Percentiles rank a stretch among this genome's conserved stretches.
These are phyloP conservation scores for Globisporangium solare DNA, from an alignment of 352 stramenopile genomes.

Conservation along the genomic window DNA sequence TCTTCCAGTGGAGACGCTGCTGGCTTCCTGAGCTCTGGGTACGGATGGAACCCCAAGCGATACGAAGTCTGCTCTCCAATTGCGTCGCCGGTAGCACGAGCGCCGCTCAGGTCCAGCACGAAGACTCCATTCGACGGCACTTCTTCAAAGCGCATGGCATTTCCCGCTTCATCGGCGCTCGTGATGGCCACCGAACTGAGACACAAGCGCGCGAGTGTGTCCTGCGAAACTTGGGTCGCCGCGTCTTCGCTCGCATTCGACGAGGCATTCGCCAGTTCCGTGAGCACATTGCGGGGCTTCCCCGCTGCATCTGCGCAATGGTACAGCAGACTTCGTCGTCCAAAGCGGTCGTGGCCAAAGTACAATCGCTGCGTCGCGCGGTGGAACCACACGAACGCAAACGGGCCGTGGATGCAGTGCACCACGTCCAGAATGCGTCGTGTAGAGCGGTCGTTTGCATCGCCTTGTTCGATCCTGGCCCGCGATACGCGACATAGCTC, in stretches of 20 bases:
- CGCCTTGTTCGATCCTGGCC: too few relatives aligned
- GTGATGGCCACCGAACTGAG: constrained; percentile 46
- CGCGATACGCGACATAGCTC: constrained; percentile 23
- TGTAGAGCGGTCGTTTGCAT: neutral
- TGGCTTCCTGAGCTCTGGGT: constrained; percentile 17
- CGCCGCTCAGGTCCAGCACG: constrained; percentile 42
- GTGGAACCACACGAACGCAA: constrained; percentile 83
- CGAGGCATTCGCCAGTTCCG: constrained; percentile 4
- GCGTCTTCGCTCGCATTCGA: too few relatives aligned
- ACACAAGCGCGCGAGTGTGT: constrained; percentile 27
- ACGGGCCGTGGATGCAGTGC: constrained; percentile 60
- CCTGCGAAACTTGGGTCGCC: constrained; percentile 1
- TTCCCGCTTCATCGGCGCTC: constrained; percentile 5
- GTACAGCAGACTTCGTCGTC: constrained; percentile 87
- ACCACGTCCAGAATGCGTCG: constrained; percentile 31
- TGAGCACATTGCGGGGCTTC: constrained; percentile 17
- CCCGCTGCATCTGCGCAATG: constrained; percentile 19
- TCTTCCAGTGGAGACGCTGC: too few relatives aligned
- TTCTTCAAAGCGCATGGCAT: constrained; percentile 44
- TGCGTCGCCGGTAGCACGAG: neutral
- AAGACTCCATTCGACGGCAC: constrained; percentile 74
- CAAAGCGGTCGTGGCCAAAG: constrained; percentile 89
- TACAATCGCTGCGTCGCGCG: constrained; percentile 60
- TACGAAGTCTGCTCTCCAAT: neutral
- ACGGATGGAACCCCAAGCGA: constrained; percentile 35